Percentiles rank a stretch among this genome's conserved stretches.
phyloP scores from a whole-genome alignment of 345 rosid genomes.

The Raphanus raphanistrum region DNA sequence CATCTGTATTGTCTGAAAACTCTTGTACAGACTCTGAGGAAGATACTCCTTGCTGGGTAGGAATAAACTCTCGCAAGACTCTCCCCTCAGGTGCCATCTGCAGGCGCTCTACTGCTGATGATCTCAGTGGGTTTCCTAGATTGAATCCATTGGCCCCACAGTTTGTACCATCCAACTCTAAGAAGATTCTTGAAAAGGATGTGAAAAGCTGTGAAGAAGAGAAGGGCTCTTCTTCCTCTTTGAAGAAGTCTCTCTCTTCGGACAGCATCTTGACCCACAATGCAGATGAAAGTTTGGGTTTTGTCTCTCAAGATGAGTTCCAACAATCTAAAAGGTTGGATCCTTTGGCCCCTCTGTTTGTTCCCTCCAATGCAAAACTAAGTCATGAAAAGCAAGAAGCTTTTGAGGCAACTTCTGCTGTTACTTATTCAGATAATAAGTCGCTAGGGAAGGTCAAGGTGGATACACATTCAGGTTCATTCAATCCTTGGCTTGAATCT shows the following conservation, averaged over 20 bases:
- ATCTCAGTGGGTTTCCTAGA: conserved; percentile 31
- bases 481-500: conserved; percentile 29
- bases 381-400: conserved; percentile 28
- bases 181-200: conserved; percentile 23
- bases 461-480: conserved; percentile 30
- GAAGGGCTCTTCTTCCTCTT: conserved; percentile 25
- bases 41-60: conserved; percentile 76
- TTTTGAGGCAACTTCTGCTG: conserved; percentile 13
- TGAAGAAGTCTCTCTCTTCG: conserved; percentile 39
- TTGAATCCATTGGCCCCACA: conserved; percentile 60
- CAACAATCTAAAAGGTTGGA: conserved; percentile 34
- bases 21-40: conserved; percentile 42
- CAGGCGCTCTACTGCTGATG: conserved; percentile 36
- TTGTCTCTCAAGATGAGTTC: conserved; percentile 23
- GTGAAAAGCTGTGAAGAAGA: conserved; percentile 10
- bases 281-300: conserved; percentile 23
- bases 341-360: conserved; percentile 39
- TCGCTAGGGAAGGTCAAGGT: conserved; percentile 11
- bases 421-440: conserved; percentile 6
- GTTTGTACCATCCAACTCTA: conserved; percentile 46
- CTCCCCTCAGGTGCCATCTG: conserved; percentile 11
- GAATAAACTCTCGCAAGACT: conserved; percentile 33
- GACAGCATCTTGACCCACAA: conserved; percentile 11
- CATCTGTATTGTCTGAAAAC: conserved; percentile 21
- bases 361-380: conserved; percentile 34